Evolutionary conservation across 305 asterid species (phyloP), one percentile per base, ranked within the genome.

Genomic region (Fraxinus paxiana): DNA sequence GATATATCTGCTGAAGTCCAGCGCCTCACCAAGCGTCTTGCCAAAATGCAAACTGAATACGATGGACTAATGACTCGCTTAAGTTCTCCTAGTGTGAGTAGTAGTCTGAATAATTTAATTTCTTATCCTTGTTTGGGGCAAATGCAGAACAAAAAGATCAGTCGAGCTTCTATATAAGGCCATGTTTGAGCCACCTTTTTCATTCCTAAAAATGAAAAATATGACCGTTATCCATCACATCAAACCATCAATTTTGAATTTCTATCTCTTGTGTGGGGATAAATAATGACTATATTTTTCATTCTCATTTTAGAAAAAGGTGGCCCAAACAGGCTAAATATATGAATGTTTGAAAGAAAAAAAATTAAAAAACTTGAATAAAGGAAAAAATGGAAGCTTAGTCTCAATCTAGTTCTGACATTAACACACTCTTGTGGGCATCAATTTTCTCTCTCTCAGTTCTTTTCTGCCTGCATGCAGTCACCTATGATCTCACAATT

Each of bases 1-100:
- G 99, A 95, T 82, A 91, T 95, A 82, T 94, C 97, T 38, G 90
- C 97, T 72, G 99, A 95, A 87, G 88, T 94, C 20, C 89, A 90
- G 79, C 94, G 99, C 77, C 92, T 94, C 35, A 83, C 92, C 77
- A 95, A 89, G 86, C 97, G 97, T 81, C 90, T 94, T 35, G 80
- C 85, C 10, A 95, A 94, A 83, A 90, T 94, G 93, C 93, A 95
- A 87, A 80, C 91, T 4, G 98, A 95, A 85, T 92, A 94, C 81
- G 98, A 92, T 63, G 98, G 90, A 37, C 90, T 89, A 54, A 85
- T 85, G 86, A 90, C 96, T 65, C 99, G 97, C 78, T 79, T 95
- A 80, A 88, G 84, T 77, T 95, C 99, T 76, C 88, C 94, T 61
- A 94, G 85, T 80, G 98, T 95, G 78, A 88, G 96, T 88, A 34